Evolutionary conservation across 495 filamentous ascomycete genomes (phyloP), one percentile per base, ranked within the genome.

Genomic region (Aspergillus carlsbadensis): DNA sequence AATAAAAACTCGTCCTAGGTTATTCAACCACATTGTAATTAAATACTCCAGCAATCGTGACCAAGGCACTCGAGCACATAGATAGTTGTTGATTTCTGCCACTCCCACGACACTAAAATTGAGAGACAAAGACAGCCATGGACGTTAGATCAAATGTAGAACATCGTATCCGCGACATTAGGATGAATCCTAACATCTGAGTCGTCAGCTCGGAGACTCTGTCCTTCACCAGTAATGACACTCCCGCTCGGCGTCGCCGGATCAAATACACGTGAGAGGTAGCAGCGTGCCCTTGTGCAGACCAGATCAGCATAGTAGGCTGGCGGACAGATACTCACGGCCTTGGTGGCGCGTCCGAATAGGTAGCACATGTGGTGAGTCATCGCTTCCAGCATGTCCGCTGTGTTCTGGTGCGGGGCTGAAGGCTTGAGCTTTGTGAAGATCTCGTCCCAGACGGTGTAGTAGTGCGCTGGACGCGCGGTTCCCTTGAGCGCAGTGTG

Each of bases 401-500:
- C 85, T 0, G 81, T 76, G 43, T 78, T 74, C 47, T 60, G 54
- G 54, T 59, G 63, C 21, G 52, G 61, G 3, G 52, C 40, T 5
- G 70, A 70, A 14, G 62, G 59, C 53, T 70, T 60, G 1, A 71
- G 62, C 8, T 60, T 60, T 46, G 65, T 62, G 74, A 89, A 87
- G 39, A 89, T 87, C 67, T 91, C 87, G 62, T 95, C 89, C 24
- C 85, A 74, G 5, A 93, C 73, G 3, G 91, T 88, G 54, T 83
- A 86, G 66, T 96, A 96, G 67, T 92, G 89, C 0, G 85, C 85
- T 0, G 88, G 86, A 2, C 86, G 80, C 0, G 90, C 91, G 5
- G 93, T 96, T 17, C 93, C 93, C 70, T 96, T 86, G 21, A 97
- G 77, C 1, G 88, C 88, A 11, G 79, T 77, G 66, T 96, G 93